Evolutionary conservation across 1,284 basidiomycete genomes (phyloP), one percentile per base, ranked within the genome.

Genomic region (Ustilago esculenta): DNA sequence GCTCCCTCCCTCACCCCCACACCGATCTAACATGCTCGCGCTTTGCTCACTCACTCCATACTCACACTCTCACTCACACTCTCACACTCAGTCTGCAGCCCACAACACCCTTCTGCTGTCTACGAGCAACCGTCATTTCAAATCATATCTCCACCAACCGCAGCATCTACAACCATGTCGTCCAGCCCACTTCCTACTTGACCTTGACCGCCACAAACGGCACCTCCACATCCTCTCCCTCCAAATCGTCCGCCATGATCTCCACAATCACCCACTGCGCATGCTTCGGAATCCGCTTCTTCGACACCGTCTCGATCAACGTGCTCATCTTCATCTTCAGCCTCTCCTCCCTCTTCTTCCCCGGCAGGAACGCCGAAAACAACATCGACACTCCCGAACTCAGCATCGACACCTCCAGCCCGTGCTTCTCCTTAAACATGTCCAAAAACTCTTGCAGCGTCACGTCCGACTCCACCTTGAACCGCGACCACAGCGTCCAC

Each of bases 331-430:
- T 63, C 80, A 82, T 78, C 51, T 61, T 66, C 21, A 80, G 57
- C 39, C 78, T 59, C 61, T 81, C 78, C 54, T 81, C 66, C 32
- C 75, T 64, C 72, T 81, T 80, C 66, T 75, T 79, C 1, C 67
- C 49, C 25, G 75, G 64, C 58, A 81, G 50, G 53, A 80, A 81
- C 17, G 70, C 74, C 21, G 92, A 95, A 92, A 94, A 98, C 32
- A 98, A 85, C 94, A 98, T 96, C 76, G 92, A 95, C 29, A 97
- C 94, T 46, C 94, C 94, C 82, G 93, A 91, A 76, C 92, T 94
- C 65, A 98, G 90, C 95, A 99, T 98, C 64, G 89, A 90, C 58
- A 98, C 86, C 23, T 95, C 91, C 36, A 98, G 88, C 34, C 90
- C 89, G 82, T 98, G 91, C 73, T 91, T 86, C 43, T 86, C 86